phyloP scores from a whole-genome alignment of 106 monocot species.

The Xerophyta viscosa region DNA sequence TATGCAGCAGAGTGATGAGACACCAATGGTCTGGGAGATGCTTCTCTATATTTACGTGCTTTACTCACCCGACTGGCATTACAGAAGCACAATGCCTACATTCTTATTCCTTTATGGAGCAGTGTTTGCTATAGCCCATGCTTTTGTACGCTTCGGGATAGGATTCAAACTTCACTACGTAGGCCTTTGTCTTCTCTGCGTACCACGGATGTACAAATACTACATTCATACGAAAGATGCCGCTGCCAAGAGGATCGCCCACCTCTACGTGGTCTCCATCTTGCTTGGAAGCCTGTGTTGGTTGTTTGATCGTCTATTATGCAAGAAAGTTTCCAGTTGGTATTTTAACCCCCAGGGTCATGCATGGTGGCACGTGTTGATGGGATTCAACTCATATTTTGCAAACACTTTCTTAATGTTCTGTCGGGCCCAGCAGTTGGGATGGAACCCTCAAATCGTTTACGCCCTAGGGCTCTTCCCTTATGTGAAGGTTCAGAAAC shows the following conservation, averaged over 20 bases:
- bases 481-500: slow-evolving; percentile 59
- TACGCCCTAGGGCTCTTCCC: slow-evolving; percentile 51
- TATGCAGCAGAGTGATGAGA: slow-evolving; percentile 77
- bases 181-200: slow-evolving; percentile 65
- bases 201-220: slow-evolving; percentile 92
- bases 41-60: slow-evolving; percentile 79
- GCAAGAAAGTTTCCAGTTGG: slow-evolving; percentile 47
- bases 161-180: slow-evolving; percentile 69
- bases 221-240: slow-evolving; percentile 76
- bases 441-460: slow-evolving; percentile 52
- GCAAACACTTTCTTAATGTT: slow-evolving; percentile 89
- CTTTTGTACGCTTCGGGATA: slow-evolving; percentile 30
- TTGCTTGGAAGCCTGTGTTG: slow-evolving; percentile 48
- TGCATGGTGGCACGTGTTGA: slow-evolving; percentile 82
- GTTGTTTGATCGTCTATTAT: slow-evolving; percentile 50
- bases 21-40: slow-evolving; percentile 94
- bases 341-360: slow-evolving; percentile 79
- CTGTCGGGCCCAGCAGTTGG: slow-evolving; percentile 72
- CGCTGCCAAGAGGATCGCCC: slow-evolving; percentile 62
- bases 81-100: slow-evolving; percentile 78
- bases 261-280: slow-evolving; percentile 48
- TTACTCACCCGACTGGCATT: slow-evolving; percentile 89
- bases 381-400: slow-evolving; percentile 86
- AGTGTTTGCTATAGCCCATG: slow-evolving; percentile 48
- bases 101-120: slow-evolving; percentile 74